phyloP scores from a whole-genome alignment of 2,329 filamentous ascomycete species.

The Monilinia fructigena region DNA sequence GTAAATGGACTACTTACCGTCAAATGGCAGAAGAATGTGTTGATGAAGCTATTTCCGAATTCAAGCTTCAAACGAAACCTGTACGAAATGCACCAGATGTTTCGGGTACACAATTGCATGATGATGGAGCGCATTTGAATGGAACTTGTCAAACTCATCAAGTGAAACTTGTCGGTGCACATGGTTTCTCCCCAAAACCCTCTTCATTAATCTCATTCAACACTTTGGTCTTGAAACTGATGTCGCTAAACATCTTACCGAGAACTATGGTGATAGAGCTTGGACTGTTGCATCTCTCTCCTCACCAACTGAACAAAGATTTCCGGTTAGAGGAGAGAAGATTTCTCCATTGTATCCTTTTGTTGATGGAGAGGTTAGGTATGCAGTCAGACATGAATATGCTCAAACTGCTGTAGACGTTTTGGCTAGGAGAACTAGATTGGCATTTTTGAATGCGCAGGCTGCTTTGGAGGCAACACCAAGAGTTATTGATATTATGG shows the following conservation, averaged over 20 bases:
- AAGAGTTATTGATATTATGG: conserved; percentile 85
- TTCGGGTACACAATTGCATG: conserved; percentile 65
- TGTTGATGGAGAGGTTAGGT: conserved; percentile 86
- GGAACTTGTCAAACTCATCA: conserved; percentile 81
- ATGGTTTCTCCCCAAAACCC: conserved; percentile 82
- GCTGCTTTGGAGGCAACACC: conserved; percentile 85
- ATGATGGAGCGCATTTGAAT: conserved; percentile 68
- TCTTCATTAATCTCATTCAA: conserved; percentile 94
- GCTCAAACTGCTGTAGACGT: conserved; percentile 90
- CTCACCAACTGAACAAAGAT: conserved; percentile 71
- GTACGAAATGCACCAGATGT: conserved; percentile 63
- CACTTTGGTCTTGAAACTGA: conserved; percentile 91
- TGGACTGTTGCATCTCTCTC: conserved; percentile 87
- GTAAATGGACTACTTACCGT: conserved; percentile 91
- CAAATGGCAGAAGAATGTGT: conserved; percentile 92
- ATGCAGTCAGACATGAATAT: conserved; percentile 85
- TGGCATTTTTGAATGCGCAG: conserved; percentile 90
- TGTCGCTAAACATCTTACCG: conserved; percentile 82
- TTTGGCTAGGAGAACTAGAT: conserved; percentile 75
- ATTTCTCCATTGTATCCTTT: conserved; percentile 83
- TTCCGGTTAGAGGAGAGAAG: conserved; percentile 78
- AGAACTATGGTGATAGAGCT: conserved; percentile 87
- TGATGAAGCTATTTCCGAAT: conserved; percentile 71
- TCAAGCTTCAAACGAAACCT: conserved; percentile 58
- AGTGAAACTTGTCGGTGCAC: conserved; percentile 77